Evolutionary conservation across 768 basidiomycete genomes (phyloP).

Genomic region (Phaffia tasmanica): DNA sequence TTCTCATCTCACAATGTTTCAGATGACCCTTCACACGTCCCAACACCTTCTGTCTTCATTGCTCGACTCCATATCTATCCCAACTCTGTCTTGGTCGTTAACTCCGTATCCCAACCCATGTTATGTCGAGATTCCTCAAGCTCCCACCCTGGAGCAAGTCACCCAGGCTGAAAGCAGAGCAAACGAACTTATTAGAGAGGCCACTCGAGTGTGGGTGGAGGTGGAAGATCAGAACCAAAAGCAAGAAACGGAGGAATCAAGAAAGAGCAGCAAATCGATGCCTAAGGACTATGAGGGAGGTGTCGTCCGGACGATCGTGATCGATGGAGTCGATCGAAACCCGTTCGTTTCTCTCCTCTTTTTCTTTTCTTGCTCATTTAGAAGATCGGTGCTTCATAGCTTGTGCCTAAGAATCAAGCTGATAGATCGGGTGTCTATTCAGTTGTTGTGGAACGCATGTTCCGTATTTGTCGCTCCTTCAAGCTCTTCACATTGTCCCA

Average conservation of each 20-base stretch:
- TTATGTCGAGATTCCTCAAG: conserved; percentile 65
- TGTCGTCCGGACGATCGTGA: conserved; percentile 60
- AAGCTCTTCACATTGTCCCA: conserved; percentile 61
- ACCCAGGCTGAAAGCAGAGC: conserved; percentile 51
- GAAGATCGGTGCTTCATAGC: conserved; percentile 20
- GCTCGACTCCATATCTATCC: conserved; percentile 51
- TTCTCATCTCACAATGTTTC: background rate
- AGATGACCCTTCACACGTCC: conserved; percentile 69
- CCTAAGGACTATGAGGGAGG: conserved; percentile 39
- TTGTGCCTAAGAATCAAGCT: background rate
- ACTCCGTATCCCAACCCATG: conserved; percentile 54
- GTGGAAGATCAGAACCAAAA: conserved; percentile 46
- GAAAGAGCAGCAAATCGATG: conserved; percentile 54
- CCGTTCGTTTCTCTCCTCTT: conserved; percentile 46
- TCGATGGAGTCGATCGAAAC: conserved; percentile 69
- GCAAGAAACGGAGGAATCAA: background rate
- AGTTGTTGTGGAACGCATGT: conserved; percentile 79
- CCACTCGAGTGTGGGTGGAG: conserved; percentile 57
- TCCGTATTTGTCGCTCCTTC: conserved; percentile 48
- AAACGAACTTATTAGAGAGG: conserved; percentile 60
- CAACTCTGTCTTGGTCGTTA: conserved; percentile 71
- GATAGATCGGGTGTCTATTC: conserved; percentile 18
- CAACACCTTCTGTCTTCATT: conserved; percentile 73
- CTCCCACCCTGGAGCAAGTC: conserved; percentile 56
- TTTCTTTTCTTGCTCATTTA: conserved; percentile 28